Evolutionary conservation across 108 stramenopile species (phyloP), one percentile per base, ranked within the genome.

Genomic region (Parietichytrium sp.): DNA sequence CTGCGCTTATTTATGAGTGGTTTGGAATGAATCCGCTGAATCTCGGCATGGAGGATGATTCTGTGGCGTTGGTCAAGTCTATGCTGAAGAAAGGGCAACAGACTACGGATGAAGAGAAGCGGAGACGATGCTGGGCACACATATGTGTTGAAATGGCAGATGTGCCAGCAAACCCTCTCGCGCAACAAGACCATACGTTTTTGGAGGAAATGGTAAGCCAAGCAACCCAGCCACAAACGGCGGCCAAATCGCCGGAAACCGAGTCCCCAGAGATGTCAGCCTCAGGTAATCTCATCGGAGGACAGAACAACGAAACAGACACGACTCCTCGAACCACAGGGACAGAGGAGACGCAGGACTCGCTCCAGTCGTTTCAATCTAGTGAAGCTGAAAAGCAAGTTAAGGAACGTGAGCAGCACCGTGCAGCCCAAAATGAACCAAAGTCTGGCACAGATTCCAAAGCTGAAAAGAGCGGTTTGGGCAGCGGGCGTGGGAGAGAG

Each of bases 111-210:
- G 42, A 27, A 72, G 10, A 42, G 45, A 0, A 6, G 38, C 10
- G 38, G 61, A 7, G 20, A 72, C 23, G 38, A 72, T 72, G 61
- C 42, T 72, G 61, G 61, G 38, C 45, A 6, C 61, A 72, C 42
- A 72, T 72, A 1, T 72, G 61, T 27, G 45, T 72, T 20, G 61
- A 72, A 25, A 33, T 72, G 10, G 42, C 38, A 6, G 61, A 72
- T 25, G 61, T 72, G 13, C 61, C 61, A 18, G 61, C 38, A 36
- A 45, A 33, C 13, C 61, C 61, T 1, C 3, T 72, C n/a, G n/a
- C n/a, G 33, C 38, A 45, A 23, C 61, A 8, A 33, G 61, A 72
- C 16, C 38, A 72, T 25, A 72, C 36, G 61, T 23, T 72, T 10
- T n/a, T n/a, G 20, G 36, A 33, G 10, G 61, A 72, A 20, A 72